A percentile compares a stretch with the other conserved stretches of the same genome.
Evolutionary conservation across 352 stramenopile genomes (phyloP).

Genomic region (Phytophthora cactorum): DNA sequence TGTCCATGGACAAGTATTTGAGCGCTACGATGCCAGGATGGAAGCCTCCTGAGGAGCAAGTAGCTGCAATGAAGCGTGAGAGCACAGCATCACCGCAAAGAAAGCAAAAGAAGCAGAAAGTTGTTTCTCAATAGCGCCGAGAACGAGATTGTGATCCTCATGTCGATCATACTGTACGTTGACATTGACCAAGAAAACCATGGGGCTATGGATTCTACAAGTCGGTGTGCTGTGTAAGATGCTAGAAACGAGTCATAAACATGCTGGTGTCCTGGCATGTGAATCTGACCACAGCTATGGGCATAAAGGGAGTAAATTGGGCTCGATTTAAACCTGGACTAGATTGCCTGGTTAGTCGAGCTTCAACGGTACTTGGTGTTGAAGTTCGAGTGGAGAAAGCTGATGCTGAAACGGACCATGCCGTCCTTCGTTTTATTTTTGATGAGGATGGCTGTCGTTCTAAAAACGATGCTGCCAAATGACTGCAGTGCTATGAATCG

Average conservation of each 20-base stretch:
- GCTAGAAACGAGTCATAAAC: not conserved
- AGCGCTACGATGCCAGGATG: constrained; percentile 5
- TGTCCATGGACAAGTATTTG: constrained; percentile 20
- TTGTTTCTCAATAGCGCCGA: constrained; percentile 2
- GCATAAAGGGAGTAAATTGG: not conserved
- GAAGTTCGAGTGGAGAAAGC: constrained; percentile 11
- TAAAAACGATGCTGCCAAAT: constrained; percentile 31
- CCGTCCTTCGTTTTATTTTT: constrained; percentile 31
- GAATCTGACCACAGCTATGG: not conserved
- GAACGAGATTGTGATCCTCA: not conserved
- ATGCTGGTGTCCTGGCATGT: not conserved
- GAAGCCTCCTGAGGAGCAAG: not conserved
- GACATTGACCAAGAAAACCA: constrained; percentile 2
- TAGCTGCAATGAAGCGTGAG: constrained; percentile 5
- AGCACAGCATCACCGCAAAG: constrained; percentile 1
- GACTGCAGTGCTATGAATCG: constrained; percentile 32
- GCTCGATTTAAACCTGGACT: constrained; percentile 1
- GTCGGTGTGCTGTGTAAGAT: no score
- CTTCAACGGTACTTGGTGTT: constrained; percentile 5
- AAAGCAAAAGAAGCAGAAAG: constrained; percentile 10
- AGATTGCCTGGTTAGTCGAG: not conserved
- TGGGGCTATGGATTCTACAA: not conserved
- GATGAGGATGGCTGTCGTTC: constrained; percentile 17
- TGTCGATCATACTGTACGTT: not conserved
- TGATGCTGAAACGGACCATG: constrained; percentile 21